A percentile compares a stretch with the other conserved stretches of the same genome.
Conservation (phyloP, 2,329 filamentous ascomycete genomes). For the Apiospora pterosperma region DNA sequence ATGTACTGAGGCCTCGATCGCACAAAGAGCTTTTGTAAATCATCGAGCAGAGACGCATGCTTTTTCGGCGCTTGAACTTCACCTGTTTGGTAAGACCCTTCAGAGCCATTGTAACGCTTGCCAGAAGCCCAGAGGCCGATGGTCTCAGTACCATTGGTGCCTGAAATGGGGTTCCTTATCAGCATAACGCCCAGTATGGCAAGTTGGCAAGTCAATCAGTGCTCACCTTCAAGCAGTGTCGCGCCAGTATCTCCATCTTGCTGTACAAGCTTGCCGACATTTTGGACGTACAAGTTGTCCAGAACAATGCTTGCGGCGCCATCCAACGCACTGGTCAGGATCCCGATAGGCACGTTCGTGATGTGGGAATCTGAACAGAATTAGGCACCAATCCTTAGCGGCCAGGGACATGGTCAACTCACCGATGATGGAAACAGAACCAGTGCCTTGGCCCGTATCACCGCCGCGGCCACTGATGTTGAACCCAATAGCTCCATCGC, state of each 20-base stretch:
- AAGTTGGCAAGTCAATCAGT: too few relatives aligned
- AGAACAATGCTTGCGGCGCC: slow-evolving; percentile 33
- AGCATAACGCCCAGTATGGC: neutral
- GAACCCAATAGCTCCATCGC: slow-evolving; percentile 11
- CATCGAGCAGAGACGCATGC: slow-evolving; percentile 4
- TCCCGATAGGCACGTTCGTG: slow-evolving; percentile 43
- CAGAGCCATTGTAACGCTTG: neutral
- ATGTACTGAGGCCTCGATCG: slow-evolving; percentile 34
- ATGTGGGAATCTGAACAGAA: slow-evolving; percentile 43
- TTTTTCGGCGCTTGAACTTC: slow-evolving; percentile 2
- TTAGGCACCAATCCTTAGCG: neutral
- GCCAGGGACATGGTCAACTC: neutral
- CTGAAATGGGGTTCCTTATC: neutral
- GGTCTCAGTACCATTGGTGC: neutral
- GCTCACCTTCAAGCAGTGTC: neutral
- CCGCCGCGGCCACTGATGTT: slow-evolving; percentile 44
- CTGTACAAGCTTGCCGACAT: slow-evolving; percentile 18
- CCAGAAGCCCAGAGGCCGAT: neutral
- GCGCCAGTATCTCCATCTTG: neutral
- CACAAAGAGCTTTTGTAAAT: slow-evolving; percentile 17
- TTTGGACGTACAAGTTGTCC: slow-evolving; percentile 49
- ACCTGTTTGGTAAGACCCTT: neutral
- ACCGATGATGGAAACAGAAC: slow-evolving; percentile 50
- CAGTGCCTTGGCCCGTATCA: slow-evolving; percentile 35
- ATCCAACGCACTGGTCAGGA: slow-evolving; percentile 44